Evolutionary conservation across 75 land plant genomes (phyloP).

Genomic region (Pinus albicaulis): DNA sequence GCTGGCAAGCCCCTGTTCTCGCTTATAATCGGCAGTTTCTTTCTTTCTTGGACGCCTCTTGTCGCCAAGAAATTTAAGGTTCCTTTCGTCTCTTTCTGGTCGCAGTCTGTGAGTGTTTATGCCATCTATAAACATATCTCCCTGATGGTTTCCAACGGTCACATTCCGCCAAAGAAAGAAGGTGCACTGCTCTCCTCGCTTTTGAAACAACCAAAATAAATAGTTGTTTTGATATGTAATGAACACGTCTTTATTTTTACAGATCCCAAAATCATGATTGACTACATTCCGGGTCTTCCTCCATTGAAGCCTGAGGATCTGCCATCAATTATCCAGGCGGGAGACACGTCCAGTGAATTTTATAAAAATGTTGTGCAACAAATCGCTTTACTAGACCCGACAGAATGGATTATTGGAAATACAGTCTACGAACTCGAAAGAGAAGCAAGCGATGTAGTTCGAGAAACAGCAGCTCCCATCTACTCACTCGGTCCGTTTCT

Average conservation of each 20-base stretch:
- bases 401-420: background rate
- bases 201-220: no score
- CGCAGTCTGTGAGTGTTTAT: constrained; percentile 14
- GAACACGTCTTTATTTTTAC: no score
- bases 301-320: background rate
- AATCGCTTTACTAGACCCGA: no score
- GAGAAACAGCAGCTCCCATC: background rate
- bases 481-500: no score
- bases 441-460: no score
- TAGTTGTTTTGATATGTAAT: no score
- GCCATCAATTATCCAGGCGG: background rate
- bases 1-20: background rate
- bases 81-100: background rate
- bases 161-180: background rate
- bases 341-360: background rate
- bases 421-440: constrained; percentile 4
- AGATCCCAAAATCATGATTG: background rate
- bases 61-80: background rate
- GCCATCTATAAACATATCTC: constrained; percentile 14
- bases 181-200: background rate
- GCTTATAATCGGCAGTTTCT: background rate
- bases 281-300: constrained; percentile 9
- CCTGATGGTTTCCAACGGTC: background rate
- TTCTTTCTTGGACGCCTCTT: background rate
- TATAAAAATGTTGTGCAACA: background rate